A percentile compares a stretch with the other conserved stretches of the same genome.
Conservation (phyloP, 1,284 basidiomycete species). For the Heterobasidion parviporum region DNA sequence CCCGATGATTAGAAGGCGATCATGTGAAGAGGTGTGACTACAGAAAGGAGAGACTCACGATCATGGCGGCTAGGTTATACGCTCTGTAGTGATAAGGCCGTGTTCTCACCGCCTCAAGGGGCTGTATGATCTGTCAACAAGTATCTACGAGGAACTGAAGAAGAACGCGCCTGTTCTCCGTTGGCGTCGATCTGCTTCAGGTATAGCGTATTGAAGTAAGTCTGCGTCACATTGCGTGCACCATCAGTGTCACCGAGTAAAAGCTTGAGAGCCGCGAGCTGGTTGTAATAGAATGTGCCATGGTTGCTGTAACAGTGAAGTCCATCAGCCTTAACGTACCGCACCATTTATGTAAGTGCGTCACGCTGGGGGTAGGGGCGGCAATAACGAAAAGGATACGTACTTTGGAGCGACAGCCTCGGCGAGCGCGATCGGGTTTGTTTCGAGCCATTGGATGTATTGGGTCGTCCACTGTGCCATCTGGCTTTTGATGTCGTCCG, state of each 20-base stretch:
- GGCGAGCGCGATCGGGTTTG: constrained; percentile 37
- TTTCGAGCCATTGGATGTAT: constrained; percentile 52
- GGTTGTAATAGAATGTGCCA: constrained; percentile 39
- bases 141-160: not conserved
- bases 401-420: constrained; percentile 48
- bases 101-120: constrained; percentile 34
- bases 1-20: not conserved
- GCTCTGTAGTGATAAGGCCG: constrained; percentile 50
- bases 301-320: constrained; percentile 43
- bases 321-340: too few relatives aligned
- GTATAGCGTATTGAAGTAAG: constrained; percentile 28
- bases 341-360: constrained; percentile 1
- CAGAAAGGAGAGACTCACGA: constrained; percentile 5
- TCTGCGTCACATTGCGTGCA: constrained; percentile 22
- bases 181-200: constrained; percentile 27
- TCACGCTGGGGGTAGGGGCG: not conserved
- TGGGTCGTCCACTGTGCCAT: constrained; percentile 42
- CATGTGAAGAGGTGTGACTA: not conserved
- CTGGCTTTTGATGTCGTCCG: constrained; percentile 37
- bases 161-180: constrained; percentile 26
- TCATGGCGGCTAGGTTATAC: constrained; percentile 37
- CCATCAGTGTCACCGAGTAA: constrained; percentile 25
- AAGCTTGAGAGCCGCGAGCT: constrained; percentile 29
- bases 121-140: not conserved
- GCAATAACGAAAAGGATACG: constrained; percentile 10